Percentiles rank a stretch among this genome's conserved stretches.
Evolutionary conservation across 2,329 filamentous ascomycete genomes (phyloP).

Genomic region (Apiospora kogelbergensis): DNA sequence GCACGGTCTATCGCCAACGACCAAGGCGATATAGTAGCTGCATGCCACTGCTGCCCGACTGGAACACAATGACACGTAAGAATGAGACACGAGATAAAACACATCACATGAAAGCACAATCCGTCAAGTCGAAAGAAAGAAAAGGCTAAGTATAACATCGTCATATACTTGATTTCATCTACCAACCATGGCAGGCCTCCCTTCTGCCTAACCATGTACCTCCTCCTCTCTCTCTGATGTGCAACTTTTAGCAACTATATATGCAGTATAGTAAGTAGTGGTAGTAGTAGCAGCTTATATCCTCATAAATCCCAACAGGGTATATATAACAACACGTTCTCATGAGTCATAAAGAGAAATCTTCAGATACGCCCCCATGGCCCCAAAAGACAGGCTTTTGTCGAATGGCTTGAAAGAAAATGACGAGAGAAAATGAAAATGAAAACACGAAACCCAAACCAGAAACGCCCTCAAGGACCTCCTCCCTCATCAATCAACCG

Average conservation of each 20-base stretch:
- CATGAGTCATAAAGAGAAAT: neutral
- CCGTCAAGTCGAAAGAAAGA: no score
- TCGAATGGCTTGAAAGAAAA: neutral
- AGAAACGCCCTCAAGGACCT: neutral
- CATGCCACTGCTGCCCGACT: no score
- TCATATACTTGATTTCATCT: neutral
- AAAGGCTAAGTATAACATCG: neutral
- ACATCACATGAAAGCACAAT: neutral
- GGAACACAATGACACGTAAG: no score
- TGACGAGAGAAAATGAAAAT: neutral
- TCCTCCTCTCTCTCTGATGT: neutral
- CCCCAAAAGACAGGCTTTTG: neutral
- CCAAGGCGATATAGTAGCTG: no score
- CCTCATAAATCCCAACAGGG: conserved; percentile 2
- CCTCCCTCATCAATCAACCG: neutral
- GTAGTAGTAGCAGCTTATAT: neutral
- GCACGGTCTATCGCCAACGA: no score
- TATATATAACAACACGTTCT: conserved; percentile 3
- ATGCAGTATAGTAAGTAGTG: neutral
- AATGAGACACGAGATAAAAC: neutral
- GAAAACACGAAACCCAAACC: neutral
- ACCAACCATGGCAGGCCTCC: neutral
- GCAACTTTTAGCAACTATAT: neutral
- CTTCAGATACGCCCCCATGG: neutral
- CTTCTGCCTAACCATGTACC: neutral